phyloP scores from a whole-genome alignment of 768 basidiomycete genomes.

The Tubosaeta sp. region DNA sequence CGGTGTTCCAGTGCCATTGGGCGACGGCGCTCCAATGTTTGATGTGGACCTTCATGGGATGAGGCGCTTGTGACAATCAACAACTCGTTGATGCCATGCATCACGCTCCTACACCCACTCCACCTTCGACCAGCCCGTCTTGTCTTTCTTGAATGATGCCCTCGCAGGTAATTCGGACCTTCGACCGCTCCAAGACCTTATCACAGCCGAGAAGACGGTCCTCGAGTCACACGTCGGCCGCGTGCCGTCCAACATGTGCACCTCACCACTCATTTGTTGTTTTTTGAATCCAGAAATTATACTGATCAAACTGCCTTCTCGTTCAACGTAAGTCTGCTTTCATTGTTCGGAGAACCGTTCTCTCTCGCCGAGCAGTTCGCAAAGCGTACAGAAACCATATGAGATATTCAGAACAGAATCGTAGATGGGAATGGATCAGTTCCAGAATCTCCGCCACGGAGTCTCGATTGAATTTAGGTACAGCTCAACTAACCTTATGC shows the following conservation, averaged over 20 bases:
- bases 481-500: conserved; percentile 6
- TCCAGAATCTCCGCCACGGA: conserved; percentile 48
- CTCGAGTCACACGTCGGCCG: conserved; percentile 56
- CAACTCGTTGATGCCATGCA: too few relatives aligned
- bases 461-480: conserved; percentile 58
- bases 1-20: too few relatives aligned
- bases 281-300: conserved; percentile 33
- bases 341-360: conserved; percentile 52
- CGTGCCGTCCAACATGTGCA: not conserved
- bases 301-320: conserved; percentile 47
- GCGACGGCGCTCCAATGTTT: too few relatives aligned
- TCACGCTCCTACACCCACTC: too few relatives aligned
- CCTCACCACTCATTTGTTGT: not conserved
- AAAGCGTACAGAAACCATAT: conserved; percentile 57
- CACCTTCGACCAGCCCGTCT: not conserved
- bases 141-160: conserved; percentile 23
- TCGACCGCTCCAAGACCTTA: conserved; percentile 90
- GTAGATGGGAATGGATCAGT: conserved; percentile 47
- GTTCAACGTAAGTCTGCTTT: conserved; percentile 49
- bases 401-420: conserved; percentile 60
- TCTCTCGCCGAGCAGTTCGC: conserved; percentile 53
- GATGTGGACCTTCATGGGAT: too few relatives aligned
- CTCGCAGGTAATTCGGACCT: conserved; percentile 72
- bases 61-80: too few relatives aligned
- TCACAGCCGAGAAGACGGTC: conserved; percentile 82